Conservation (phyloP, 2,329 filamentous ascomycete species). For the Neofusicoccum kwambonambiense region DNA sequence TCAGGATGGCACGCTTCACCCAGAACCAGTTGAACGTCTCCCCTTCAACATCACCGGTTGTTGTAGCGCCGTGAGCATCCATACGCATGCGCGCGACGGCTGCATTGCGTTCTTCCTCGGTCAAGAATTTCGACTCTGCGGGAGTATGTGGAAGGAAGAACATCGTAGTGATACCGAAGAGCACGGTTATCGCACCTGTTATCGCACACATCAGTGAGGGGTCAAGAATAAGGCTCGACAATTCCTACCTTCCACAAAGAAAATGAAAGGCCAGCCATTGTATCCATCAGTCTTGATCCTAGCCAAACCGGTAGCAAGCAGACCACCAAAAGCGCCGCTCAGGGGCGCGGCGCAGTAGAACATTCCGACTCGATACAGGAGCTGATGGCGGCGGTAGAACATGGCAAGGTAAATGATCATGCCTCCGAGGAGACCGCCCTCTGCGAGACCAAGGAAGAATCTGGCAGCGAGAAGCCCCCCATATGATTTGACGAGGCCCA, state of each 20-base stretch:
- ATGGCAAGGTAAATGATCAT: slow-evolving; percentile 45
- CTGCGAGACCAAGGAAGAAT: slow-evolving; percentile 42
- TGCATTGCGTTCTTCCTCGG: slow-evolving; percentile 28
- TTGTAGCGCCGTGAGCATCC: slow-evolving; percentile 28
- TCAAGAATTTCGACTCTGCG: slow-evolving; percentile 33
- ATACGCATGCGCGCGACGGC: slow-evolving; percentile 30
- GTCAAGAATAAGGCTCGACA: too few relatives aligned
- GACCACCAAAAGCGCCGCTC: slow-evolving; percentile 42
- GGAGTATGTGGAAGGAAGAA: slow-evolving; percentile 54
- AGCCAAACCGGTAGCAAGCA: slow-evolving; percentile 44
- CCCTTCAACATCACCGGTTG: slow-evolving; percentile 31
- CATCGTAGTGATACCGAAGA: slow-evolving; percentile 46
- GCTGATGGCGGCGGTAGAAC: slow-evolving; percentile 42
- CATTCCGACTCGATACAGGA: slow-evolving; percentile 42
- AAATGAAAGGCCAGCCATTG: slow-evolving; percentile 40
- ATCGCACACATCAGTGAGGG: background rate
- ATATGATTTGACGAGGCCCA: slow-evolving; percentile 44
- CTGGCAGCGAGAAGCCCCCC: slow-evolving; percentile 41
- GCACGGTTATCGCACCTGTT: slow-evolving; percentile 27
- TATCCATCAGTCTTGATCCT: slow-evolving; percentile 39
- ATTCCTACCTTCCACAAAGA: slow-evolving; percentile 30
- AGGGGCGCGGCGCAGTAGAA: slow-evolving; percentile 40
- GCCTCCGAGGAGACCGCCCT: slow-evolving; percentile 42
- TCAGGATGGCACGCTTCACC: slow-evolving; percentile 34
- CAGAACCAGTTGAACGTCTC: slow-evolving; percentile 44